Base-by-base conservation (phyloP, 1,284 basidiomycete genomes). In the Athelia sp. region DNA sequence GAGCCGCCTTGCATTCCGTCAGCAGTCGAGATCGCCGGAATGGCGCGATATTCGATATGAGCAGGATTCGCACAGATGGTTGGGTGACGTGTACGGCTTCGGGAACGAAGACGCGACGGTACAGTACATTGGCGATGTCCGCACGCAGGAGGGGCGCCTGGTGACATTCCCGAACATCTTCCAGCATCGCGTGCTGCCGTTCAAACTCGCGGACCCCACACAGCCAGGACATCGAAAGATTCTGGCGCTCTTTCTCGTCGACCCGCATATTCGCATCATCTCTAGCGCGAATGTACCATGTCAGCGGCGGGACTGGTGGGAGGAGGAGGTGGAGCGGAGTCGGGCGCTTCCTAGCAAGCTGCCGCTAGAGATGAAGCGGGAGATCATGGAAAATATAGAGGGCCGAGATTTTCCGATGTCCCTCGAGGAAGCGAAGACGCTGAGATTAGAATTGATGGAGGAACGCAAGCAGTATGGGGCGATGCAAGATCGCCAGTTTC, bases 221-320 rank as follows among this genome's bases (percentile, higher is more conserved):
- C 70, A 68, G 47, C 69, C 71, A 1, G 77, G 76, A 0, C 69
- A 75, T 49, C 66, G 73, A 31, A 78, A 76, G 57, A 73, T 81
- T 34, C 56, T 79, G 6, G 70, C 70, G 0, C 60, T 78, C 19
- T 79, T 76, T 61, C 67, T 81, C 15, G 72, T 78, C 35, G 74
- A 79, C 56, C 75, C 78, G 0, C 62, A 71, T 45, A 59, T 69
- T 17, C 59, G 71, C n/a, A 66, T 72, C 24, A 66, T 64, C 10
- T 72, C 71, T 1, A 72, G 75, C 0, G 66, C 59, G 2, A 54
- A 72, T 49, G 67, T 79, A 1, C 71, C 74, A 1, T 70, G 69
- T 15, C 76, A 77, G 56, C 68, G 66, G 48, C 46, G 58, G 24
- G 63, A 68, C n/a, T 73, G 72, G 69, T 65, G 64, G 55, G 46